Evolutionary conservation across 257 asterid genomes (phyloP), one percentile per base, ranked within the genome.

Genomic region (Nicotiana knightiana): DNA sequence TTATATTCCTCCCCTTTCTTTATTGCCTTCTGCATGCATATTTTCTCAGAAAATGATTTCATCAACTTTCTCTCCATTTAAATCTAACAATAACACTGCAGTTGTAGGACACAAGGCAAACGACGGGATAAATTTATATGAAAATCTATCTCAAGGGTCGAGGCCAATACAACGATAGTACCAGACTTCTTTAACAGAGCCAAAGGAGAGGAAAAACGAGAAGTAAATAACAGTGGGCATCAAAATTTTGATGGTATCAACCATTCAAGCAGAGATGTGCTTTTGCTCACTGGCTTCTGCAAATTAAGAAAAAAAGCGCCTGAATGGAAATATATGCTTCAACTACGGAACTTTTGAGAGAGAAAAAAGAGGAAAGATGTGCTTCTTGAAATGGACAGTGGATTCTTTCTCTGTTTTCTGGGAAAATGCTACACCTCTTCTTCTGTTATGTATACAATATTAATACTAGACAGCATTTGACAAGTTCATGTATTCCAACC

Each of bases 171-270:
- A 21, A 21, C 24, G 24, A 21, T 21, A 21, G 24, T 21, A 84
- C 87, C 89, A 82, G 54, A 84, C 66, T 28, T 35, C 6, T 64
- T 82, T 83, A 39, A 12, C 30, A 43, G 81, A 79, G 21, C 81
- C 63, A 8, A 77, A 81, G 37, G 66, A 80, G 35, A 4, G 80
- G 58, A 51, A 6, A 2, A 61, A 64, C 39, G 67, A 48, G 5
- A 26, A 26, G 37, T 17, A 21, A 15, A 58, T 59, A 17, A 28
- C 32, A 13, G 33, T 4, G 70, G 59, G 59, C 81, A 62, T 75
- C 80, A 59, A 75, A 75, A 8, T 26, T 26, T 26, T 75, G 26
- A 75, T 28, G 64, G 21, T 24, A 75, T 26, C 24, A 75, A 75
- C 80, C 80, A 75, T 75, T 75, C 80, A 75, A 75, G 17, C 26